A percentile compares a stretch with the other conserved stretches of the same genome.
These are phyloP conservation scores for Fusarium lyarnte DNA, from an alignment of 2,329 filamentous ascomycete genomes.

Conservation along the genomic window DNA sequence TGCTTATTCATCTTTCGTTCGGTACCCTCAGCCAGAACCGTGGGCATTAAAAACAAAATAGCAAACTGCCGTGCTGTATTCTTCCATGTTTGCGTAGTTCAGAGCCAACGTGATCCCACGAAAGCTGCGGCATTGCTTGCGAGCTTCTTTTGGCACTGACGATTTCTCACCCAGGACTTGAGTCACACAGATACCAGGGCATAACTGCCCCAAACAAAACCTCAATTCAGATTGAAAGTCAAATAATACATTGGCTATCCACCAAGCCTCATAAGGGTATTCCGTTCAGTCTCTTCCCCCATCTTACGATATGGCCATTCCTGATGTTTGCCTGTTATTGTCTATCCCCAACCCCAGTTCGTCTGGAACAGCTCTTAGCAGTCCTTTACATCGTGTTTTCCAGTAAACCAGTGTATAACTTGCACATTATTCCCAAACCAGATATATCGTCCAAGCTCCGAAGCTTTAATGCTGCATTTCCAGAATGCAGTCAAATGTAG, in stretches of 20 bases:
- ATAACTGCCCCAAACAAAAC: accelerated
- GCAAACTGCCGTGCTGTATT: neutral
- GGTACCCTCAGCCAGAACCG: accelerated
- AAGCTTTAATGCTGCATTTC: neutral
- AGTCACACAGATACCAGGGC: too few relatives aligned
- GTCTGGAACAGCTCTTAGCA: neutral
- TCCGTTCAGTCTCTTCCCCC: neutral
- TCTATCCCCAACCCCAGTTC: neutral
- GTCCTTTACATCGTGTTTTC: neutral
- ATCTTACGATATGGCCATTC: neutral
- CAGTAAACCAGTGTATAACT: neutral
- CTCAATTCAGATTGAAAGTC: neutral
- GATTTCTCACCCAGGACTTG: neutral
- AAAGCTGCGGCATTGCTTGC: neutral
- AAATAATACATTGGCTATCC: neutral
- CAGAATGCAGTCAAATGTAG: neutral
- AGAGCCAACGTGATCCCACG: neutral
- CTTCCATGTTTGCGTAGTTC: accelerated
- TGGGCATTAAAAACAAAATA: neutral
- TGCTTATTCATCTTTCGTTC: neutral
- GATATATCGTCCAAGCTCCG: neutral
- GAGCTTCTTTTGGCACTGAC: too few relatives aligned
- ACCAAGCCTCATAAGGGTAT: neutral
- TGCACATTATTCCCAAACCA: neutral
- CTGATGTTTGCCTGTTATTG: neutral